Base-by-base conservation (phyloP, 345 rosid genomes). In the Crucihimalaya himalaica region DNA sequence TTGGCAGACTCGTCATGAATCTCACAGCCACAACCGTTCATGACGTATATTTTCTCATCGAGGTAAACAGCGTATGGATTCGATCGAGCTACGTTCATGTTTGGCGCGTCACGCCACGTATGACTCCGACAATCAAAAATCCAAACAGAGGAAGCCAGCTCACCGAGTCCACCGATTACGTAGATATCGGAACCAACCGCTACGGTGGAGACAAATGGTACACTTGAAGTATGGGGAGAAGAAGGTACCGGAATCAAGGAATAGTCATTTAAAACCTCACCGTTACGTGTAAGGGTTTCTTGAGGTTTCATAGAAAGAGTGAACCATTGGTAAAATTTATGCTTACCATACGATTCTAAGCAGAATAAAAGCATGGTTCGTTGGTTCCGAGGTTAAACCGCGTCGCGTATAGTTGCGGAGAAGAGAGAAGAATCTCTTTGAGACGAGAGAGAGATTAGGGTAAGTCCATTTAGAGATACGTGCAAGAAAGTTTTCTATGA, bases 401-500 rank as follows among this genome's bases (percentile, higher is more conserved):
- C 2, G 85, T 74, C 60, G 81, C 20, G 79, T 80, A 87, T 65
- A 85, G 66, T 60, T 74, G 69, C 8, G 89, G 70, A 20, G 88
- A 88, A 15, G 82, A 81, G 66, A 69, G 12, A 39, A 82, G 64
- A 90, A 76, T 27, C 85, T 43, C 46, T 75, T 85, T n/a, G n/a
- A n/a, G n/a, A n/a, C n/a, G n/a, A n/a, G n/a, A n/a, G n/a, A n/a
- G n/a, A n/a, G n/a, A n/a, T n/a, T n/a, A n/a, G n/a, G n/a, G n/a
- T n/a, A 81, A 66, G 78, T 67, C 40, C 73, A 77, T 31, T 83
- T 76, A 4, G 92, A 86, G 48, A 83, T 19, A 18, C 92, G 86
- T 1, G 90, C 87, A 16, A 90, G 70, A 61, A 84, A 78, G 76
- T 81, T 83, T 21, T 86, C 29, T 8, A 82, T 70, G 58, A 91